phyloP scores from a whole-genome alignment of 2,329 filamentous ascomycete species.

The Cladosporium sp. region DNA sequence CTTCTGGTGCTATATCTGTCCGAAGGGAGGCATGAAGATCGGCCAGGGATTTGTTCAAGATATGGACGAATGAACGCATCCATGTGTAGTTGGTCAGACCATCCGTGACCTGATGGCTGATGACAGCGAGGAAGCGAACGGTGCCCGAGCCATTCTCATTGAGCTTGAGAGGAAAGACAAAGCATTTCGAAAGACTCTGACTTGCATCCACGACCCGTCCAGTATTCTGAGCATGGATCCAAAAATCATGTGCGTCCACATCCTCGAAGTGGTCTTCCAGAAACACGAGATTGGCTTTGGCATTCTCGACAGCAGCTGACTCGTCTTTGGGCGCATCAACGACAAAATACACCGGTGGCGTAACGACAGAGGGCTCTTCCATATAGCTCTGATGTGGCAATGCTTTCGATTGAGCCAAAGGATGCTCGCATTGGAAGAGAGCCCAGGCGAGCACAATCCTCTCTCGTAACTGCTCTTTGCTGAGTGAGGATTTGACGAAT shows the following conservation, averaged over 20 bases:
- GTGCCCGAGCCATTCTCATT: slow-evolving; percentile 33
- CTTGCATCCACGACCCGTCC: slow-evolving; percentile 43
- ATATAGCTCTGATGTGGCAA: slow-evolving; percentile 23
- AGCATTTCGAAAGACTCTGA: slow-evolving; percentile 42
- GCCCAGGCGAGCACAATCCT: slow-evolving; percentile 46
- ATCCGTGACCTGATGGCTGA: slow-evolving; percentile 51
- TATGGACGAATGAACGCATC: slow-evolving; percentile 44
- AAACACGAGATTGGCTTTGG: slow-evolving; percentile 40
- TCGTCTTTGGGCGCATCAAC: slow-evolving; percentile 37
- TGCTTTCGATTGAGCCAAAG: slow-evolving; percentile 42
- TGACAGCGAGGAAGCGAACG: slow-evolving; percentile 43
- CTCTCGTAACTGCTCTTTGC: slow-evolving; percentile 36
- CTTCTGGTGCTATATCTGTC: slow-evolving; percentile 24
- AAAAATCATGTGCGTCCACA: slow-evolving; percentile 42
- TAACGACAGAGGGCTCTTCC: slow-evolving; percentile 14
- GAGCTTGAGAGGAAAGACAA: slow-evolving; percentile 41
- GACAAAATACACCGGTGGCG: slow-evolving; percentile 37
- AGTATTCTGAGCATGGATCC: slow-evolving; percentile 46
- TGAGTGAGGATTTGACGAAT: slow-evolving; percentile 39
- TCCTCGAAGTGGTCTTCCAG: slow-evolving; percentile 41
- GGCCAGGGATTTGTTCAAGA: slow-evolving; percentile 38
- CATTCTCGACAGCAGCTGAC: slow-evolving; percentile 37
- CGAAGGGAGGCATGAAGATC: slow-evolving; percentile 31
- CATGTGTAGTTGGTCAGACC: slow-evolving; percentile 47
- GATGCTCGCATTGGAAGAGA: slow-evolving; percentile 42